phyloP scores from a whole-genome alignment of 2,329 filamentous ascomycete species.

The Colletotrichum sp. region DNA sequence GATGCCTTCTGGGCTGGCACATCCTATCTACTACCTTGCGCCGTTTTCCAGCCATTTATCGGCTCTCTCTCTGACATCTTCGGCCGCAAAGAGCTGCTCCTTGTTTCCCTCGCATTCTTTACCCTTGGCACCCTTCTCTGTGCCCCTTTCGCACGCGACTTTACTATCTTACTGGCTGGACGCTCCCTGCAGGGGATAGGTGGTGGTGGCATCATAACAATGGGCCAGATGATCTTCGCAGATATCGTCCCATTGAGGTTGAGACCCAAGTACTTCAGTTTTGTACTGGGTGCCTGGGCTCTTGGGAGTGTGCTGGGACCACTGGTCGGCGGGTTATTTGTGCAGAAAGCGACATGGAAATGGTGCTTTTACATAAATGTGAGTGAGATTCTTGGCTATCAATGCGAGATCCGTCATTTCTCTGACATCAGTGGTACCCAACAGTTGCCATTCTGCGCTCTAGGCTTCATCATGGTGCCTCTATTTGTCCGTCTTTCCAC shows the following conservation, averaged over 20 bases:
- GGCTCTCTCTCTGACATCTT: not conserved
- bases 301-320: slow-evolving; percentile 1
- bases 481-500: not conserved
- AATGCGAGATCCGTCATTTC: not conserved
- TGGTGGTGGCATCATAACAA: slow-evolving; percentile 17
- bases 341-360: not conserved
- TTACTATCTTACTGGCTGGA: slow-evolving; percentile 5
- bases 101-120: not conserved
- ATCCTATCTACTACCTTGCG: not conserved
- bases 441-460: not conserved
- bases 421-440: not conserved
- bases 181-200: slow-evolving; percentile 16
- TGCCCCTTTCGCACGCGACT: not conserved
- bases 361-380: not conserved
- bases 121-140: not conserved
- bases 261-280: slow-evolving; percentile 1
- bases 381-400: not conserved
- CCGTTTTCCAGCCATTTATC: not conserved
- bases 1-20: not conserved
- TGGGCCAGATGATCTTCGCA: slow-evolving; percentile 14
- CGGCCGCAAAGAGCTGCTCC: not conserved
- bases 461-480: not conserved
- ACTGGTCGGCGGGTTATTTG: not conserved
- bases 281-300: not conserved
- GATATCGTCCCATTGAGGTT: slow-evolving; percentile 1